These are phyloP conservation scores for Penicillium sp. DNA, from an alignment of 2,329 filamentous ascomycete genomes.

Conservation along the genomic window DNA sequence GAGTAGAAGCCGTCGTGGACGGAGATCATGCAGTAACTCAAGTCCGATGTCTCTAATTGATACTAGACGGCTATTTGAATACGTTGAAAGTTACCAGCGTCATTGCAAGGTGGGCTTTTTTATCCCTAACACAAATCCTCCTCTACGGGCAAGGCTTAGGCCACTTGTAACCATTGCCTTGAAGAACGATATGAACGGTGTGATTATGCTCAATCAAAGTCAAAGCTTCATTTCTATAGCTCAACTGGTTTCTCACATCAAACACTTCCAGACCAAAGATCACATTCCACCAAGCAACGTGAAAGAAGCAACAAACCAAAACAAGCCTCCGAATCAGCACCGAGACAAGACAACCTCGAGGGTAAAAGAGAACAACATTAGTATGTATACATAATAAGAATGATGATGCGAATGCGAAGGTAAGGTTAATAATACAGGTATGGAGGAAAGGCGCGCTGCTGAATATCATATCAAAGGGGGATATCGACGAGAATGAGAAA, in stretches of 20 bases:
- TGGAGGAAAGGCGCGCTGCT: conserved; percentile 18
- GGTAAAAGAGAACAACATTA: conserved; percentile 16
- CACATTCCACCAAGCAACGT: background rate
- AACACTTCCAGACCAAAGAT: background rate
- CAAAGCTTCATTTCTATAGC: background rate
- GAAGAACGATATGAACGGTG: background rate
- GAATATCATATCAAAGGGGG: conserved; percentile 15
- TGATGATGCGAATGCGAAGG: conserved; percentile 6
- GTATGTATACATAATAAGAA: conserved; percentile 30
- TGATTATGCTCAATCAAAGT: background rate
- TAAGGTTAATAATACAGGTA: conserved; percentile 29
- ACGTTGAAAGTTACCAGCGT: background rate
- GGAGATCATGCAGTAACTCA: no score
- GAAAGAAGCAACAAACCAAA: background rate
- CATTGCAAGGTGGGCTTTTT: background rate
- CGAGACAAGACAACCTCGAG: background rate
- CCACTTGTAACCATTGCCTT: background rate
- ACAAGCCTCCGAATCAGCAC: background rate
- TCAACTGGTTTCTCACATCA: background rate
- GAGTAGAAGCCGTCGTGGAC: no score
- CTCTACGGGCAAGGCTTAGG: background rate
- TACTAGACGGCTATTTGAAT: background rate
- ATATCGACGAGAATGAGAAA: conserved; percentile 18
- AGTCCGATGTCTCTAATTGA: background rate
- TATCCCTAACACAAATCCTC: background rate